phyloP scores from a whole-genome alignment of 2,329 filamentous ascomycete species.

The Alternaria sp. region DNA sequence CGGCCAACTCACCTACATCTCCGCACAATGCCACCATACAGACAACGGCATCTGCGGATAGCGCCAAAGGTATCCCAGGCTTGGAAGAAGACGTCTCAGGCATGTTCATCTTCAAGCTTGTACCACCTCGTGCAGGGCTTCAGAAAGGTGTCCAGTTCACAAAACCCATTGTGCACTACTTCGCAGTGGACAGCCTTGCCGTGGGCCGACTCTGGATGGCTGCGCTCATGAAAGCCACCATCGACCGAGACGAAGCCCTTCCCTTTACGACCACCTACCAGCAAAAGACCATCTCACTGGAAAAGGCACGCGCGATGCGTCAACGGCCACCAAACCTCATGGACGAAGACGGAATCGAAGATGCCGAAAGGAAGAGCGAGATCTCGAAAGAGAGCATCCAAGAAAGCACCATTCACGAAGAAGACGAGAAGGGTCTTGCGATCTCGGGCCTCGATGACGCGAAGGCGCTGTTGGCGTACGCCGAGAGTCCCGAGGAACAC shows the following conservation, averaged over 20 bases:
- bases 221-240: slow-evolving; percentile 97
- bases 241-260: slow-evolving; percentile 82
- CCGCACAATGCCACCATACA: slow-evolving; percentile 51
- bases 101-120: slow-evolving; percentile 97
- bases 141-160: slow-evolving; percentile 96
- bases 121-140: slow-evolving; percentile 85
- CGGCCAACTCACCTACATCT: slow-evolving; percentile 71
- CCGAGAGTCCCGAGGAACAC: slow-evolving; percentile 25
- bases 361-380: slow-evolving; percentile 37
- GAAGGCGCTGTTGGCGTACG: slow-evolving; percentile 43
- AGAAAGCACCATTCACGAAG: slow-evolving; percentile 45
- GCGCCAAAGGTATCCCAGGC: slow-evolving; percentile 37
- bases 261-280: slow-evolving; percentile 91
- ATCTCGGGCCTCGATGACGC: slow-evolving; percentile 47
- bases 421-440: slow-evolving; percentile 48
- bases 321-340: slow-evolving; percentile 90
- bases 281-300: slow-evolving; percentile 92
- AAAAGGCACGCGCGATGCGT: slow-evolving; percentile 85
- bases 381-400: slow-evolving; percentile 45
- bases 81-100: slow-evolving; percentile 59
- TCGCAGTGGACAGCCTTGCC: slow-evolving; percentile 88
- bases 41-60: slow-evolving; percentile 49
- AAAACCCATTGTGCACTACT: slow-evolving; percentile 96
- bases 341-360: slow-evolving; percentile 55
- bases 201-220: slow-evolving; percentile 97